A percentile compares a stretch with the other conserved stretches of the same genome.
These are phyloP conservation scores for Chaetomium sp. DNA, from an alignment of 2,329 filamentous ascomycete species.

Conservation along the genomic window DNA sequence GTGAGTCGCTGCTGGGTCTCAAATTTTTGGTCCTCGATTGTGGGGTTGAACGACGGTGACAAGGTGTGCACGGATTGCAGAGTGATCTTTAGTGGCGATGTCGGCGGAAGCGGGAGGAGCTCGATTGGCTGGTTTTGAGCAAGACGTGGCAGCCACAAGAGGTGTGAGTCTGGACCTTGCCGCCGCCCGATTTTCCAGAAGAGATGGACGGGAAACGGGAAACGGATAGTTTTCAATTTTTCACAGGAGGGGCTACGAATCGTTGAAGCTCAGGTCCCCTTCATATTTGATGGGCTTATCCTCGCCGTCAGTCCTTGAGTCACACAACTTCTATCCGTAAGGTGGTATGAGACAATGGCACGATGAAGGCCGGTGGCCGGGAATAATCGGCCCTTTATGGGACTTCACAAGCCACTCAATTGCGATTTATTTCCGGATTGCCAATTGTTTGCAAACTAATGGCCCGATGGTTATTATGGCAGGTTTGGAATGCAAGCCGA, in stretches of 20 bases:
- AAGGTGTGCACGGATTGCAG: conserved; percentile 28
- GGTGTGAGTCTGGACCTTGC: not conserved
- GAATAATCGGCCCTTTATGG: not conserved
- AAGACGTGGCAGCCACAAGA: conserved; percentile 12
- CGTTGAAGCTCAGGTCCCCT: not conserved
- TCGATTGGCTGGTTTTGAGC: conserved; percentile 22
- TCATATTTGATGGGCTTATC: too few relatives aligned
- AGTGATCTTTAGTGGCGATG: conserved; percentile 34
- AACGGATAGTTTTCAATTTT: not conserved
- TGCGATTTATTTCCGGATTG: not conserved
- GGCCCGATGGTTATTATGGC: not conserved
- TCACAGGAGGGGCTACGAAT: not conserved
- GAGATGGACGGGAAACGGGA: not conserved
- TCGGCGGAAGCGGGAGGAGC: conserved; percentile 31
- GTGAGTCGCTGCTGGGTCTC: conserved; percentile 29
- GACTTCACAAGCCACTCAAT: not conserved
- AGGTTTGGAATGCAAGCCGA: not conserved
- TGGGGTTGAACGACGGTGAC: conserved; percentile 29
- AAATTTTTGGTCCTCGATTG: conserved; percentile 31
- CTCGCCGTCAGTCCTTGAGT: not conserved
- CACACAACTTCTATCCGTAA: too few relatives aligned
- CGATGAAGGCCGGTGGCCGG: not conserved
- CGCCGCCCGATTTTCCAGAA: not conserved
- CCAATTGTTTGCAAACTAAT: not conserved
- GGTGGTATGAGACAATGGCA: not conserved